Conservation (phyloP, 305 asterid species). For the Solanum chacoense region DNA sequence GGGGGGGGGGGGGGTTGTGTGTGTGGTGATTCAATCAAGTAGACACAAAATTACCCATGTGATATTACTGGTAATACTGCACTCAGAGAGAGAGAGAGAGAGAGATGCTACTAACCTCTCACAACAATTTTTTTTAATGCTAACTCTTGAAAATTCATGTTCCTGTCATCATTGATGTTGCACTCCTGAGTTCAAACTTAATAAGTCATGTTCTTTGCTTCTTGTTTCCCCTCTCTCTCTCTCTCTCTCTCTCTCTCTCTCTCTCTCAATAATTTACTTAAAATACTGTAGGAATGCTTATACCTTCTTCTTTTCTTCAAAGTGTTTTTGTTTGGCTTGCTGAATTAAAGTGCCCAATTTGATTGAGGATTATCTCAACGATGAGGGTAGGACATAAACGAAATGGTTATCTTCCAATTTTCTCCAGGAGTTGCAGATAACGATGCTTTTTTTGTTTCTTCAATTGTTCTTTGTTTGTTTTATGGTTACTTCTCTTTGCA, state of each 20-base stretch:
- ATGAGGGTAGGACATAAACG: neutral
- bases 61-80: neutral
- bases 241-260: neutral
- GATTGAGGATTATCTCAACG: neutral
- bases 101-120: neutral
- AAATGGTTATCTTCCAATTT: neutral
- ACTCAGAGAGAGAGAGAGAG: neutral
- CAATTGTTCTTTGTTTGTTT: neutral
- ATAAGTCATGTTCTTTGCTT: neutral
- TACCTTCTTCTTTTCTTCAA: neutral
- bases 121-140: neutral
- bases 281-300: neutral
- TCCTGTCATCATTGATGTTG: neutral
- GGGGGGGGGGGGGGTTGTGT: neutral
- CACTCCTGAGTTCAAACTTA: neutral
- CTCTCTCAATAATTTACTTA: neutral
- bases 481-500: neutral
- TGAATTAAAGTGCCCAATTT: neutral
- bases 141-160: neutral
- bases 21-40: neutral
- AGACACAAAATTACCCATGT: neutral
- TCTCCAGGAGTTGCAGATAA: neutral
- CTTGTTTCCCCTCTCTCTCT: neutral
- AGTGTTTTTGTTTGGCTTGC: neutral
- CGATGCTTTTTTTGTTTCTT: neutral